Evolutionary conservation across 768 basidiomycete genomes (phyloP), one percentile per base, ranked within the genome.

Genomic region (Rhodotorula kratochvilovae): DNA sequence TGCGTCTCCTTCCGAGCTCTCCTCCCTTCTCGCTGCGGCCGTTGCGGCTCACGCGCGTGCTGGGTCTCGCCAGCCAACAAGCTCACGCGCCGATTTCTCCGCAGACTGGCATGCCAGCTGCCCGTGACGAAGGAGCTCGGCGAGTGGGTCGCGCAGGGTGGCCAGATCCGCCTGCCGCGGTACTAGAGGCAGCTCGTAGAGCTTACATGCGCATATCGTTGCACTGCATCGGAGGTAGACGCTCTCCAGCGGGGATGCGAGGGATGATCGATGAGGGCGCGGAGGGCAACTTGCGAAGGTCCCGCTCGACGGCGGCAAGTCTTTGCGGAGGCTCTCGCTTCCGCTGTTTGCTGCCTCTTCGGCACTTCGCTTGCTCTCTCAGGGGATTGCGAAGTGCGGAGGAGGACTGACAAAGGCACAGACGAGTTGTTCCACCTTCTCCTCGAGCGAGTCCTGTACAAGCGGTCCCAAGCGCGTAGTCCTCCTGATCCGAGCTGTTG

Each of bases 81-180:
- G 25, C 33, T 42, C 29, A 17, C 36, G 0, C 13, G 12, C n/a
- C 29, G 17, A 13, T 13, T 33, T 11, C 10, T 21, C 11, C 31
- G 16, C 58, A 68, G 74, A 35, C 61, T 76, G 31, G 70, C 73
- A 5, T 77, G 76, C 54, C 76, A 77, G 48, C 57, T 77, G 16
- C 63, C 60, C 15, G 71, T 77, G 3, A 70, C 73, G 17, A 58
- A 59, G 29, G 73, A 72, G 51, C 29, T 77, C 36, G 73, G 60
- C 12, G 66, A 62, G 10, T 77, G 76, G 76, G 25, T 70, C 27
- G 43, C 45, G 19, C 16, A 46, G 29, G 76, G 76, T 5, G 76
- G 76, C 2, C 43, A 57, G 35, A 69, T 77, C 16, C 21, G 62
- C 25, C 23, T 77, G 51, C 76, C 76, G 25, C 21, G 69, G 39